Evolutionary conservation across 2,329 filamentous ascomycete species (phyloP).

Genomic region (Aspergillus ochraceus): DNA sequence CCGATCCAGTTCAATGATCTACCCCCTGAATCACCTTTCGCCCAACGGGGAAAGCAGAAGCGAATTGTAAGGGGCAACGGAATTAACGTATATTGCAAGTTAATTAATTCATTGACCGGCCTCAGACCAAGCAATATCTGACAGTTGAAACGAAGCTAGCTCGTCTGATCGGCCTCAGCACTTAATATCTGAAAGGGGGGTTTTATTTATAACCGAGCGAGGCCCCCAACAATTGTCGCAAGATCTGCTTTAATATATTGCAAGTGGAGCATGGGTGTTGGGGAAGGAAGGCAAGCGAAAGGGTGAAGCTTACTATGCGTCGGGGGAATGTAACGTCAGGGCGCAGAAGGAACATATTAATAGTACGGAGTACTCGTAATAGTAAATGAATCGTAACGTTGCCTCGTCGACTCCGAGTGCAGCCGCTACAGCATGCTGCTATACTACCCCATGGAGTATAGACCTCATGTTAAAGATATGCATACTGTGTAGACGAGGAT

Average conservation of each 20-base stretch:
- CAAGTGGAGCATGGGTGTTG: background rate
- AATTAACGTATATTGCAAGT: background rate
- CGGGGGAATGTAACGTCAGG: background rate
- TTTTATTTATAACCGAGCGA: background rate
- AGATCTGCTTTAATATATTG: background rate
- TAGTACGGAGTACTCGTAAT: background rate
- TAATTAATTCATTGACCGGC: background rate
- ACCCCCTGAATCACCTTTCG: background rate
- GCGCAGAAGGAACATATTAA: background rate
- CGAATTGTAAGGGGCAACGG: background rate
- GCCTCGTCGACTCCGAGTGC: too few relatives aligned
- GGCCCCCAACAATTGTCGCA: background rate
- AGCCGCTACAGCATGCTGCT: background rate
- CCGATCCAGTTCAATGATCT: background rate
- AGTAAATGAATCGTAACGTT: background rate
- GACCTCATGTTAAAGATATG: background rate
- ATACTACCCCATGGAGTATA: background rate
- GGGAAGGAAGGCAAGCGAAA: background rate
- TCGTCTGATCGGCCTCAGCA: background rate
- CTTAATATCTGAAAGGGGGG: background rate
- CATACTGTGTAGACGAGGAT: background rate
- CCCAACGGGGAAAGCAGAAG: background rate
- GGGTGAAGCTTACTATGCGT: background rate
- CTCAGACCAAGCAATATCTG: background rate
- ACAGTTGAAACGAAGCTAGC: conserved; percentile 5